Percentiles rank a stretch among this genome's conserved stretches.
Conservation (phyloP, 768 basidiomycete species). For the Suillus subaureus region DNA sequence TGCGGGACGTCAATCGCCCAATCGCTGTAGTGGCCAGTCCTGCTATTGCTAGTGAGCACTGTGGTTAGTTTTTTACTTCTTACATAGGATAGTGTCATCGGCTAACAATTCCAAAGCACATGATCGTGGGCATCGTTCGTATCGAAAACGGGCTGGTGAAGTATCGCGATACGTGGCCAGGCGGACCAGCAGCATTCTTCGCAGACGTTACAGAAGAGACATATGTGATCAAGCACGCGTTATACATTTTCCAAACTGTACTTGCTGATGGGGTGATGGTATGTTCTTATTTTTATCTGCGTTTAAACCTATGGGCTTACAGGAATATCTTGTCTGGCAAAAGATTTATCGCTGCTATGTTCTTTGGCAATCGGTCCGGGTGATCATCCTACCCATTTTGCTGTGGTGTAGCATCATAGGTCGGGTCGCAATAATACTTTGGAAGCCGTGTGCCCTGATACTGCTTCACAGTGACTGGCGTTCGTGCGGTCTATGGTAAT, state of each 20-base stretch:
- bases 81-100: background rate
- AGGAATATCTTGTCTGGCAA: background rate
- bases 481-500: background rate
- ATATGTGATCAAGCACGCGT: background rate
- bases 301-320: background rate
- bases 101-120: background rate
- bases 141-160: background rate
- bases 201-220: background rate
- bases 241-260: background rate
- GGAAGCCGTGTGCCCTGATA: background rate
- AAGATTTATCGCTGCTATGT: constrained; percentile 1
- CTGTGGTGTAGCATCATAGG: background rate
- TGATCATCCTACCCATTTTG: background rate
- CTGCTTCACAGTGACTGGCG: background rate
- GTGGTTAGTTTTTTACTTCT: constrained; percentile 10
- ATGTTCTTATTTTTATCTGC: background rate
- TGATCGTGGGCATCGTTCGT: background rate
- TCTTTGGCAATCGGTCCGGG: background rate
- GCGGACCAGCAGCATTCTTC: background rate
- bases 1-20: constrained; percentile 12
- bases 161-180: background rate
- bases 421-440: background rate
- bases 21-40: constrained; percentile 19
- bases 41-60: constrained; percentile 26
- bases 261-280: background rate